phyloP scores from a whole-genome alignment of 345 rosid species.

The Durio zibethinus region DNA sequence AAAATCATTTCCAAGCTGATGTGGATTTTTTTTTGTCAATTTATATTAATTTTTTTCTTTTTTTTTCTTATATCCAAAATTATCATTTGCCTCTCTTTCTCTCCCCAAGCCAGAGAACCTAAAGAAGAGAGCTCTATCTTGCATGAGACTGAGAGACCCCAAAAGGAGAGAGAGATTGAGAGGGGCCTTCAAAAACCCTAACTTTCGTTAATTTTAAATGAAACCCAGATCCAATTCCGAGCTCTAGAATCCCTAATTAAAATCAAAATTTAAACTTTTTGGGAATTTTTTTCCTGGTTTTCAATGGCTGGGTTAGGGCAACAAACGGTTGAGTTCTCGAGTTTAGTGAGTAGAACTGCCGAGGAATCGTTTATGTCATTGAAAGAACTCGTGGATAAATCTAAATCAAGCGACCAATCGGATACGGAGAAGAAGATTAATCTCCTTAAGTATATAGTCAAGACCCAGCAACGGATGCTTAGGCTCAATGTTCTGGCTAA shows the following conservation, averaged over 20 bases:
- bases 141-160: conserved; percentile 12
- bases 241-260: not conserved
- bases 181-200: conserved; percentile 28
- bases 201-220: conserved; percentile 4
- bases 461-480: conserved; percentile 94
- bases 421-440: conserved; percentile 84
- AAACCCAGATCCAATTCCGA: conserved; percentile 3
- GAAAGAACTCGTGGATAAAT: conserved; percentile 75
- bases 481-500: conserved; percentile 87
- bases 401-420: conserved; percentile 62
- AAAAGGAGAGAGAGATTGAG: conserved; percentile 9
- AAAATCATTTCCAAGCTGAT: not conserved
- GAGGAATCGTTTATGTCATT: conserved; percentile 79
- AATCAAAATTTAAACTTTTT: conserved; percentile 11
- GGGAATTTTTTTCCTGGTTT: not conserved
- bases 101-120: not conserved
- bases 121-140: not conserved
- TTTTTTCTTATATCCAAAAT: not conserved
- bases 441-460: conserved; percentile 70
- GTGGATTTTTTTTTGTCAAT: not conserved
- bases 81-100: not conserved
- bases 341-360: conserved; percentile 72
- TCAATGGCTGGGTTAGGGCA: conserved; percentile 83
- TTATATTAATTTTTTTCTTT: not conserved
- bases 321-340: conserved; percentile 77